A percentile compares a stretch with the other conserved stretches of the same genome.
Evolutionary conservation across 2,329 filamentous ascomycete species (phyloP).

Genomic region (Chaetoscypha palmicola): DNA sequence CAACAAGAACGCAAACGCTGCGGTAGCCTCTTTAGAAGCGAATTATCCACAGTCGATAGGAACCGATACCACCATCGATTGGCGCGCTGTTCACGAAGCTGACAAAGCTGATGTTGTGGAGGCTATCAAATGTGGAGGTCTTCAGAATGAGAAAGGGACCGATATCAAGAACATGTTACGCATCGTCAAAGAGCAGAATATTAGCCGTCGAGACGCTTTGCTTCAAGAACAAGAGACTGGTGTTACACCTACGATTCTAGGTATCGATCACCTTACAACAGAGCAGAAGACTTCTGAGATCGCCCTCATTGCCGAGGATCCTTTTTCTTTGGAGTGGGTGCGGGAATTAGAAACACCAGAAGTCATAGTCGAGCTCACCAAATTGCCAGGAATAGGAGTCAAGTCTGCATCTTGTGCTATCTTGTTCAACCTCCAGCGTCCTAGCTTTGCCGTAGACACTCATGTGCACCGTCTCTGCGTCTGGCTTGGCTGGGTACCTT

Average conservation of each 20-base stretch:
- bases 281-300: slow-evolving; percentile 52
- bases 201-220: slow-evolving; percentile 43
- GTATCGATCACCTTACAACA: slow-evolving; percentile 34
- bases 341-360: slow-evolving; percentile 38
- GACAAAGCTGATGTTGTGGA: slow-evolving; percentile 54
- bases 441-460: slow-evolving; percentile 52
- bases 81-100: slow-evolving; percentile 60
- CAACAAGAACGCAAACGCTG: slow-evolving; percentile 49
- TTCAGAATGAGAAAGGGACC: slow-evolving; percentile 63
- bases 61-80: slow-evolving; percentile 66
- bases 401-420: slow-evolving; percentile 51
- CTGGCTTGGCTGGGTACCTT: slow-evolving; percentile 51
- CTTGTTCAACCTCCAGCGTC: slow-evolving; percentile 47
- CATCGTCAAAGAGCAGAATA: slow-evolving; percentile 64
- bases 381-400: slow-evolving; percentile 47
- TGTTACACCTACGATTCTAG: slow-evolving; percentile 38
- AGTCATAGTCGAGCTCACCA: slow-evolving; percentile 44
- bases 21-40: slow-evolving; percentile 58
- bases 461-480: slow-evolving; percentile 47
- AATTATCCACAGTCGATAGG: slow-evolving; percentile 47
- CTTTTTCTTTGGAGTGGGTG: slow-evolving; percentile 51
- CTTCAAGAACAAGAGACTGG: slow-evolving; percentile 36
- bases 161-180: slow-evolving; percentile 69
- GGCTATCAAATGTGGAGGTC: slow-evolving; percentile 63
- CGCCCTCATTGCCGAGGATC: slow-evolving; percentile 45